Base-by-base conservation (phyloP, 768 basidiomycete genomes). In the Nidularia sp. region DNA sequence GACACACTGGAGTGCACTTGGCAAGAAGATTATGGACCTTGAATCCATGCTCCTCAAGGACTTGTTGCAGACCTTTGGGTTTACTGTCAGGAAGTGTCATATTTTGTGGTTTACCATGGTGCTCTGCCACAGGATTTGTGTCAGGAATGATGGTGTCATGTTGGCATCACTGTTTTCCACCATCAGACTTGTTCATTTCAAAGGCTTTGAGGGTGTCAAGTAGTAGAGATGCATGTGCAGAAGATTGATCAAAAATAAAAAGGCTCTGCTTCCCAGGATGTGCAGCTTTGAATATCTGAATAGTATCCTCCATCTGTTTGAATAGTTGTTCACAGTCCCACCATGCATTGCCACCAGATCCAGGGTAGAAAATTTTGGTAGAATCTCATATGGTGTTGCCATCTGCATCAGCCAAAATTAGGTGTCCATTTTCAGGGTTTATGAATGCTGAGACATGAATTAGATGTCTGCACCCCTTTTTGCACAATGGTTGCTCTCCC, bases 371-470 rank as follows among this genome's bases (percentile, higher is more conserved):
- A 41, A 73, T 68, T 34, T 61, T 64, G 0, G 56, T 50, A 2
- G 74, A 68, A 50, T 74, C 67, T 4, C 58, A 25, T 2, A 60
- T 22, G 44, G 71, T 56, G 0, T 50, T 47, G 1, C 70, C 69
- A 53, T 58, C 33, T 8, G 41, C 25, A 54, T 69, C 55, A 2
- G 29, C 34, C 2, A 60, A 9, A 34, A 72, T 57, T 13, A 75
- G 60, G 9, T 58, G 57, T 1, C 76, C 69, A 46, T 52, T 64
- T 8, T 62, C 60, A 18, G 67, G 61, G 39, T 66, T 63, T 32
- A 77, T 69, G 46, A 76, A 76, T 33, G 70, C 71, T 1, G 73
- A 78, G 4, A 71, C 62, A 59, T 75, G 70, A 33, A 74, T 73
- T 4, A 69, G 52, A 4, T 58, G 51, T 8, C 72, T 72, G 13